phyloP scores from a whole-genome alignment of 495 filamentous ascomycete genomes.

The Daldinia grandis region DNA sequence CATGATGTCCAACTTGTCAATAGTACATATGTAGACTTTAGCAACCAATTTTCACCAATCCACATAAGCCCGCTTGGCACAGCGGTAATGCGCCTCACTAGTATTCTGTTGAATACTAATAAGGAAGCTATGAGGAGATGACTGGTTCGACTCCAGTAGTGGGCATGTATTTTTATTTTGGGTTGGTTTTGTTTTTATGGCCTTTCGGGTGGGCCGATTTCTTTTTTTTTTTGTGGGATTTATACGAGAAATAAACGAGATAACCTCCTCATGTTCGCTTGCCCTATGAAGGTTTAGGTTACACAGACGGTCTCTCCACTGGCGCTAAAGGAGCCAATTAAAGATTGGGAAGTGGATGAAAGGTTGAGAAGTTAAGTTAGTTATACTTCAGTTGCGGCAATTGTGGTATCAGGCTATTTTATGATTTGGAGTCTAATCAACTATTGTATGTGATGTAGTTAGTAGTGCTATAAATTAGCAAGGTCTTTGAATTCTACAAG shows the following conservation, averaged over 20 bases:
- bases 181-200: not conserved
- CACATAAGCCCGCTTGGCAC: slow-evolving; percentile 23
- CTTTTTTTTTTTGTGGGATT: not conserved
- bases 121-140: slow-evolving; percentile 31
- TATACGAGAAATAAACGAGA: slow-evolving; percentile 1
- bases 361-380: not conserved
- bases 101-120: slow-evolving; percentile 13
- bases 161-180: slow-evolving; percentile 5
- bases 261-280: not conserved
- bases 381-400: no score
- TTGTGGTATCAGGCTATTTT: no score
- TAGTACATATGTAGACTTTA: not conserved
- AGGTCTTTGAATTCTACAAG: no score
- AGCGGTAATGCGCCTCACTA: slow-evolving; percentile 35
- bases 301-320: not conserved
- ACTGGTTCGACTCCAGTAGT: slow-evolving; percentile 35
- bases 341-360: not conserved
- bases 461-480: no score
- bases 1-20: not conserved
- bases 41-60: not conserved
- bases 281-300: not conserved
- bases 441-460: no score
- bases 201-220: not conserved
- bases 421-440: not conserved
- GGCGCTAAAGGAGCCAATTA: not conserved